Evolutionary conservation across 208 protist genomes (phyloP), one percentile per base, ranked within the genome.

Genomic region (Leishmania aethiopica): DNA sequence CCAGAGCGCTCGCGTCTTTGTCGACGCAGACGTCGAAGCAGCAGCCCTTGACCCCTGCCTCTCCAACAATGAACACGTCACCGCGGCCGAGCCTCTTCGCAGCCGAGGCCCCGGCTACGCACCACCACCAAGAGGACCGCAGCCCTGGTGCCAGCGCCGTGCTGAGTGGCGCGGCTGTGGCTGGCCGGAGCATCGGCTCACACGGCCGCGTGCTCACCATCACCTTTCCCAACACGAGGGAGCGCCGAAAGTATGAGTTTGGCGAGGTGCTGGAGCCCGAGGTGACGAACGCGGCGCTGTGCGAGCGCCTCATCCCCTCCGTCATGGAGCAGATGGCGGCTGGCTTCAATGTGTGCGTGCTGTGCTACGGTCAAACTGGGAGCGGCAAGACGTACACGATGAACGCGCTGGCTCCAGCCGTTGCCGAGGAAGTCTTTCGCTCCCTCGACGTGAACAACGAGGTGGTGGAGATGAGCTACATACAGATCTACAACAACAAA

Each of bases 321-420:
- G 82, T 97, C 70, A 75, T 94, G 55, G 88, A 92, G 73, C 90
- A 93, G 84, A 40, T 96, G 62, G 77, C 72, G 60, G 76, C 77
- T 37, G 89, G 89, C 37, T 92, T 82, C 83, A 92, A 91, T 84
- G 86, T 86, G 2, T 93, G 89, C 86, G 81, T 97, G 37, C 73
- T 97, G 53, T 94, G 91, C 40, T 98, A 98, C 82, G 96, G 96
- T 35, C 92, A 96, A 83, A 99, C 96, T 5, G 94, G 94, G 10
- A 94, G 90, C 75, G 98, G 96, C 25, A 98, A 98, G 82, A 97
- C 93, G 42, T 97, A 97, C 90, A 97, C 93, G 51, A 96, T 97
- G 90, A 96, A 92, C 80, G 84, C 81, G 13, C 84, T 97, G 47
- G 88, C 82, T 25, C 89, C 88, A 3, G 88, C 84, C 10, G 77